Percentiles rank a stretch among this genome's conserved stretches.
Evolutionary conservation across 352 stramenopile species (phyloP).

Genomic region (Globisporangium polare): DNA sequence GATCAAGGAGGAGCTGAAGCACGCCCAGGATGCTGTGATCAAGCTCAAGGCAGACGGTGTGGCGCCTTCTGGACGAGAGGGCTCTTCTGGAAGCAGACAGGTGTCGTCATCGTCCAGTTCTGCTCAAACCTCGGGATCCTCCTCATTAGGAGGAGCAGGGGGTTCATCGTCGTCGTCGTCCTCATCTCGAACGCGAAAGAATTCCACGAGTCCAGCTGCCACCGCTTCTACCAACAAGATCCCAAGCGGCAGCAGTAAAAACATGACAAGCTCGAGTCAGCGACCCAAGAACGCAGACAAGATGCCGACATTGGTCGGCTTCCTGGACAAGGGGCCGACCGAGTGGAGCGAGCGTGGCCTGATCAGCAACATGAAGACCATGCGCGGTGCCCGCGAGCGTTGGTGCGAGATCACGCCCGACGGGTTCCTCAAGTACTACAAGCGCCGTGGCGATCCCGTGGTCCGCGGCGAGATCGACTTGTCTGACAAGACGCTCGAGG

Average conservation of each 20-base stretch:
- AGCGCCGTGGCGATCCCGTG: slow-evolving; percentile 77
- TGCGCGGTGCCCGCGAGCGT: slow-evolving; percentile 77
- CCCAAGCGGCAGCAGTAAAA: background rate
- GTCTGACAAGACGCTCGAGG: slow-evolving; percentile 71
- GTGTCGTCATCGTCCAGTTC: slow-evolving; percentile 11
- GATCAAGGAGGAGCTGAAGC: slow-evolving; percentile 76
- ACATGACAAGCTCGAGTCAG: slow-evolving; percentile 4
- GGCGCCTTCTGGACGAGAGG: slow-evolving; percentile 4
- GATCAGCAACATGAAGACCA: slow-evolving; percentile 83
- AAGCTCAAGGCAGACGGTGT: slow-evolving; percentile 46
- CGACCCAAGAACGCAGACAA: slow-evolving; percentile 40
- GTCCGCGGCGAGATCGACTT: slow-evolving; percentile 82
- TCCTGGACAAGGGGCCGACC: slow-evolving; percentile 84
- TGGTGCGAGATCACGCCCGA: slow-evolving; percentile 80
- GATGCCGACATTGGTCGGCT: slow-evolving; percentile 71
- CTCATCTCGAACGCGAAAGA: slow-evolving; percentile 6
- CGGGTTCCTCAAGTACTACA: slow-evolving; percentile 83
- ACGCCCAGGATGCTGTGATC: slow-evolving; percentile 64
- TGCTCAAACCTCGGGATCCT: background rate
- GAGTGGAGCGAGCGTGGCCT: slow-evolving; percentile 77
- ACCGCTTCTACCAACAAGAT: slow-evolving; percentile 22
- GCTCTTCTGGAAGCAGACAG: slow-evolving; percentile 8
- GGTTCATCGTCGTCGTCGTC: slow-evolving; percentile 11
- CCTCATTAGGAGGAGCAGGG: background rate
- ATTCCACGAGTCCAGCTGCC: slow-evolving; percentile 5